phyloP scores from a whole-genome alignment of 345 rosid species.

The Reutealis trisperma region DNA sequence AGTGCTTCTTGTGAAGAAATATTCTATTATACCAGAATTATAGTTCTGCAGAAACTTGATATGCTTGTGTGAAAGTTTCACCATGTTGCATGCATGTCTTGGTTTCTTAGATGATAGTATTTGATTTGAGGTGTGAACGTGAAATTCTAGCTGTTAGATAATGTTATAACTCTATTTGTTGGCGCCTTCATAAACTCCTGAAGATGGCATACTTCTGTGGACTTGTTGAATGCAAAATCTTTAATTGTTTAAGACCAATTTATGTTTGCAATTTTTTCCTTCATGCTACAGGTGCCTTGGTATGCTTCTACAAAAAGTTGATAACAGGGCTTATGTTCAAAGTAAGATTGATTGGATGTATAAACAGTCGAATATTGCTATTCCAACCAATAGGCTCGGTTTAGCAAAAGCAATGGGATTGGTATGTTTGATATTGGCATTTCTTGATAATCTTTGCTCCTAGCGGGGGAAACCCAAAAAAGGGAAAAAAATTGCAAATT shows the following conservation, averaged over 20 bases:
- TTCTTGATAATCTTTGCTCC: not conserved
- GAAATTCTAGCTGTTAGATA: not conserved
- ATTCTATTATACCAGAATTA: not conserved
- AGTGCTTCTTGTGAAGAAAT: not conserved
- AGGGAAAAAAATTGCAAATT: not conserved
- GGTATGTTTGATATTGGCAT: slow-evolving; percentile 48
- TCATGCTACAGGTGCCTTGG: slow-evolving; percentile 75
- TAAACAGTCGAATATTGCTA: slow-evolving; percentile 74
- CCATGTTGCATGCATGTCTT: not conserved
- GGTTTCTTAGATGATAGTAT: not conserved
- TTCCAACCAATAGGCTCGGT: slow-evolving; percentile 92
- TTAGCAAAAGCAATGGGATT: slow-evolving; percentile 97
- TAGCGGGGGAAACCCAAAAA: not conserved
- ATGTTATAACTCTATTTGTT: not conserved
- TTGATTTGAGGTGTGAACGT: slow-evolving; percentile 1
- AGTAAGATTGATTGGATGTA: slow-evolving; percentile 91
- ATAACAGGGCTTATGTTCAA: slow-evolving; percentile 74
- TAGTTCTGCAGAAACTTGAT: not conserved
- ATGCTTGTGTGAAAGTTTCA: not conserved
- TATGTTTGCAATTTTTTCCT: slow-evolving; percentile 12
- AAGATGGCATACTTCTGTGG: not conserved
- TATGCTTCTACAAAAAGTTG: slow-evolving; percentile 88
- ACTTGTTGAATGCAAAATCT: not conserved
- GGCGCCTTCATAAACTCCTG: not conserved
- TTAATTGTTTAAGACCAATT: not conserved